Percentiles rank a stretch among this genome's conserved stretches.
phyloP scores from a whole-genome alignment of 371 early-diverging fungal genomes.

The Mortierella sp. region DNA sequence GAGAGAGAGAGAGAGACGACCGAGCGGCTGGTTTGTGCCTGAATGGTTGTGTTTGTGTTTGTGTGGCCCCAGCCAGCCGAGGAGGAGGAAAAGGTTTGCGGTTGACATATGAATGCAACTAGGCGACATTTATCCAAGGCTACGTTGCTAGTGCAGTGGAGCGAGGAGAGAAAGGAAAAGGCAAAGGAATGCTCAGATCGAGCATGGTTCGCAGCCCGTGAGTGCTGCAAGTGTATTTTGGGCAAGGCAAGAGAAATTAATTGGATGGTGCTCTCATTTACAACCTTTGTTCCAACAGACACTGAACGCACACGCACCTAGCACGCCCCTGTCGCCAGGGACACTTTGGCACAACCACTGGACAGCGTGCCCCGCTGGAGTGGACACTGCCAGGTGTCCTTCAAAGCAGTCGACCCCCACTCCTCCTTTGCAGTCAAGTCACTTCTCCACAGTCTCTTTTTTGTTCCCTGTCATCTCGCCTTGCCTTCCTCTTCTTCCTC shows the following conservation, averaged over 20 bases:
- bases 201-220: background rate
- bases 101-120: constrained; percentile 4
- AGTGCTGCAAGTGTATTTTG: background rate
- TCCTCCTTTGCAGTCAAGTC: background rate
- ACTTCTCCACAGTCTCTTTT: constrained; percentile 13
- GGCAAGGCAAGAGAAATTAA: constrained; percentile 7
- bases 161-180: background rate
- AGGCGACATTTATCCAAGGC: background rate
- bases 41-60: background rate
- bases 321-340: background rate
- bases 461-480: background rate
- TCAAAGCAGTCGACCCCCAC: constrained; percentile 5
- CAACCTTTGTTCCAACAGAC: background rate
- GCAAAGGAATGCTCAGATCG: background rate
- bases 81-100: background rate
- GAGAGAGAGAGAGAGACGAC: constrained; percentile 2
- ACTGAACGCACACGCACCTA: background rate
- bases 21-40: background rate
- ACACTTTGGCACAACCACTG: background rate
- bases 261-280: background rate
- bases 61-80: constrained; percentile 10
- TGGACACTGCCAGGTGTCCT: no score
- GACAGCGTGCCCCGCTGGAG: background rate
- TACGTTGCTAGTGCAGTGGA: background rate
- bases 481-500: background rate